Conservation (phyloP, 2,329 filamentous ascomycete species). For the Exophiala xenobiotica region DNA sequence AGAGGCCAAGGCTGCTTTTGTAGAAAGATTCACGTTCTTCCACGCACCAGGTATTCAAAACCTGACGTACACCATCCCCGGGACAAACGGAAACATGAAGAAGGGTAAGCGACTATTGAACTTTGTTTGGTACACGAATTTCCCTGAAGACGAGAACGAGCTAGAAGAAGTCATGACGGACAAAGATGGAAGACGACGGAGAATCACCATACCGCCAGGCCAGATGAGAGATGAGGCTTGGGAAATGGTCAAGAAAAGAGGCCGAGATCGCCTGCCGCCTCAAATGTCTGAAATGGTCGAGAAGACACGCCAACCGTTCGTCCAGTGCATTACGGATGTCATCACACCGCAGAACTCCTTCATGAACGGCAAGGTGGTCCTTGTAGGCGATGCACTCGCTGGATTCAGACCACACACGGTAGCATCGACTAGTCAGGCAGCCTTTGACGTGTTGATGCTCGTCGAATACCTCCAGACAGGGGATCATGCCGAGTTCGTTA, state of each 20-base stretch:
- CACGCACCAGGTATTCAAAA: slow-evolving; percentile 22
- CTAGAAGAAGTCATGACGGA: slow-evolving; percentile 34
- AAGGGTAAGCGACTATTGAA: slow-evolving; percentile 31
- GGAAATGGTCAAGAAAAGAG: slow-evolving; percentile 29
- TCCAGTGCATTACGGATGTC: slow-evolving; percentile 32
- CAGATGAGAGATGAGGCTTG: slow-evolving; percentile 33
- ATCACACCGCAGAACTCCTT: slow-evolving; percentile 28
- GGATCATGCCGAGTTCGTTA: slow-evolving; percentile 28
- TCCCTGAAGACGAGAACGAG: slow-evolving; percentile 22
- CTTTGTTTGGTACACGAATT: slow-evolving; percentile 34
- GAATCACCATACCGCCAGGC: slow-evolving; percentile 33
- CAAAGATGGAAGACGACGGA: slow-evolving; percentile 31
- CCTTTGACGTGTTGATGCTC: slow-evolving; percentile 29
- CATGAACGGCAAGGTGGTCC: slow-evolving; percentile 32
- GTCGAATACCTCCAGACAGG: slow-evolving; percentile 29
- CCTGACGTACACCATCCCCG: slow-evolving; percentile 34
- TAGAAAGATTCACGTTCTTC: slow-evolving; percentile 24
- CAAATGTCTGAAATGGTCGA: slow-evolving; percentile 31
- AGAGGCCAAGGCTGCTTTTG: slow-evolving; percentile 30
- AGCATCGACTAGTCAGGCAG: slow-evolving; percentile 33
- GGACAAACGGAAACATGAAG: slow-evolving; percentile 30
- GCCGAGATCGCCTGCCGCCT: slow-evolving; percentile 25
- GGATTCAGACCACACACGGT: slow-evolving; percentile 33
- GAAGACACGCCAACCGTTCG: slow-evolving; percentile 33
- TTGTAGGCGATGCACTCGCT: slow-evolving; percentile 35